Evolutionary conservation across 257 asterid genomes (phyloP), one percentile per base, ranked within the genome.

Genomic region (Solanum megistacrolobum): DNA sequence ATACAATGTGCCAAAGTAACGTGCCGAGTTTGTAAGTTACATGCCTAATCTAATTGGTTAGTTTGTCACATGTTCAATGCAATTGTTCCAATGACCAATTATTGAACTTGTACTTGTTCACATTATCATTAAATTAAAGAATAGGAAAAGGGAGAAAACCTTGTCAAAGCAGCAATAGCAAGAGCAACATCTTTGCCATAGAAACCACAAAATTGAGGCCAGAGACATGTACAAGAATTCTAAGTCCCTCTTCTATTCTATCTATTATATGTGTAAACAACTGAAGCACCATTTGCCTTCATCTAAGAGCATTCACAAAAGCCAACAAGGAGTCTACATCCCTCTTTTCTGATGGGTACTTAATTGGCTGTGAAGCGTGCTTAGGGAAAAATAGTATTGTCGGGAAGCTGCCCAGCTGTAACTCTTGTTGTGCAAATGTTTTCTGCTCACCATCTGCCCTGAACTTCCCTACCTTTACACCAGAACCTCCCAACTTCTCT

Each of bases 391-490:
- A 92, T 16, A 96, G 93, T 84, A 95, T 73, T 5, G 98, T 94
- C 0, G 99, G 99, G 90, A 96, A 96, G 90, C 97, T 96, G 43
- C 94, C 97, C 68, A 96, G 84, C 83, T 93, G 94, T 91, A 96
- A 74, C 62, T 95, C 93, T 87, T 90, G 87, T 87, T 93, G 93
- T 6, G 98, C 98, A 79, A 93, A 96, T 2, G 92, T 88, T 84
- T 96, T 96, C 90, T 96, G 95, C 21, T 93, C 99, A 11, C 98
- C 98, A 46, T 96, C 99, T 25, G 97, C 98, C 91, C 92, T 91
- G 86, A 96, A 96, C 90, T 95, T 96, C 4, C 92, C 98, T 11
- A 95, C 96, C 94, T 96, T 96, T 12, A 96, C 95, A 4, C 96
- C 99, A 0, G 92, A 88, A 2, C 95, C 96, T 6, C 86, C 94